phyloP scores from a whole-genome alignment of 805 yeast genomes.

The Zygosaccharomyces gambellarensis region DNA sequence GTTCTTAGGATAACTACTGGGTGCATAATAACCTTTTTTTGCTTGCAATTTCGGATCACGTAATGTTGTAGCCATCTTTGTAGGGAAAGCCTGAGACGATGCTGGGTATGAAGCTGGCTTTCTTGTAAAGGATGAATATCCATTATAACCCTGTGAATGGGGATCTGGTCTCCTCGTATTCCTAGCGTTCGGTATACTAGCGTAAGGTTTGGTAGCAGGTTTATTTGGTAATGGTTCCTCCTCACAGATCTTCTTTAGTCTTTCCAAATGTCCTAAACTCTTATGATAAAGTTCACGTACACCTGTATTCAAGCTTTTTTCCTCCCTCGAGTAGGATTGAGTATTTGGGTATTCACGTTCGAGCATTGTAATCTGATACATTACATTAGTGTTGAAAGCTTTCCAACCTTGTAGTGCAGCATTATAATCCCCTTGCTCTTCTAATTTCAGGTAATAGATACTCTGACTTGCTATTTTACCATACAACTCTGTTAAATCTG shows the following conservation, averaged over 20 bases:
- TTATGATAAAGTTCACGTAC: constrained; percentile 37
- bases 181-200: not conserved
- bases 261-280: constrained; percentile 39
- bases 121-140: constrained; percentile 26
- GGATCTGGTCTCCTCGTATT: not conserved
- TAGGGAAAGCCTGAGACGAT: constrained; percentile 14
- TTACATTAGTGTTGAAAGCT: constrained; percentile 56
- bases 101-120: constrained; percentile 8
- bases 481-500: constrained; percentile 55
- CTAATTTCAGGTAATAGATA: constrained; percentile 51
- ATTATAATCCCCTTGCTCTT: constrained; percentile 47
- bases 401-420: constrained; percentile 72
- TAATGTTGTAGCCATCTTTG: constrained; percentile 35
- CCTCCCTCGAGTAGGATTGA: constrained; percentile 41
- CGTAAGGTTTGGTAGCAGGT: constrained; percentile 1
- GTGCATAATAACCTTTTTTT: constrained; percentile 2
- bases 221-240: constrained; percentile 9
- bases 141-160: constrained; percentile 5
- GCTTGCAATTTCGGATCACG: constrained; percentile 18
- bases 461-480: constrained; percentile 58
- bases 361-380: constrained; percentile 50
- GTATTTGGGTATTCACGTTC: constrained; percentile 39
- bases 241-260: constrained; percentile 27
- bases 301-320: constrained; percentile 39
- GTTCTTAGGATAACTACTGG: not conserved